Evolutionary conservation across 805 yeast genomes (phyloP).

Genomic region (Brettanomyces anomalus): DNA sequence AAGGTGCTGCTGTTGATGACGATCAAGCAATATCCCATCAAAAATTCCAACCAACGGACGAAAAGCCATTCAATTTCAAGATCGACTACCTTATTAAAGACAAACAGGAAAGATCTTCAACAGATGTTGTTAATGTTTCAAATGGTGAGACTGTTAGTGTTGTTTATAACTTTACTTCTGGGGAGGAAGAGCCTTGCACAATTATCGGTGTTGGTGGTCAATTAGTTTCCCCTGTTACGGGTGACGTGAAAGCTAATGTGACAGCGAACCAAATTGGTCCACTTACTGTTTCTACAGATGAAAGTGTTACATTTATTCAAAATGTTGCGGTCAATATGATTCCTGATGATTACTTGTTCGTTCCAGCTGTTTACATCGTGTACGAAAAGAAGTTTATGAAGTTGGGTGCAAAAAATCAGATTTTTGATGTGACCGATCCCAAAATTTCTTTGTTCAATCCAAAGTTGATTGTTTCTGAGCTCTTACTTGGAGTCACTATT

Average conservation of each 20-base stretch:
- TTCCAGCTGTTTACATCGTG: constrained; percentile 50
- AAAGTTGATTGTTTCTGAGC: constrained; percentile 54
- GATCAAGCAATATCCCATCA: constrained; percentile 6
- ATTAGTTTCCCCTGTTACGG: constrained; percentile 45
- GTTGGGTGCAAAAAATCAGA: constrained; percentile 49
- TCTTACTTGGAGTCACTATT: constrained; percentile 40
- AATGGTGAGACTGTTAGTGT: constrained; percentile 48
- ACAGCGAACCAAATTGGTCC: constrained; percentile 62
- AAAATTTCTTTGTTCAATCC: constrained; percentile 67
- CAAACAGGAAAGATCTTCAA: constrained; percentile 30
- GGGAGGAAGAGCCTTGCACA: constrained; percentile 40
- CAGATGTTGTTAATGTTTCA: constrained; percentile 32
- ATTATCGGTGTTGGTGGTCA: constrained; percentile 65
- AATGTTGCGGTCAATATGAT: constrained; percentile 47
- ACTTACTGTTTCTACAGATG: constrained; percentile 39
- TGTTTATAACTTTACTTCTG: constrained; percentile 42
- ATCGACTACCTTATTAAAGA: constrained; percentile 36
- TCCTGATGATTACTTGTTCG: constrained; percentile 48
- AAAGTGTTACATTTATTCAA: constrained; percentile 44
- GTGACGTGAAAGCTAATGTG: constrained; percentile 47
- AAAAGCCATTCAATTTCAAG: constrained; percentile 34
- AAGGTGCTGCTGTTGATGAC: not conserved
- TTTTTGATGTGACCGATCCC: constrained; percentile 51
- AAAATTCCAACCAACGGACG: constrained; percentile 24
- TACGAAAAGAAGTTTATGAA: constrained; percentile 41